Evolutionary conservation across 176 grass and related monocot species (phyloP).

Genomic region (Areca catechu): DNA sequence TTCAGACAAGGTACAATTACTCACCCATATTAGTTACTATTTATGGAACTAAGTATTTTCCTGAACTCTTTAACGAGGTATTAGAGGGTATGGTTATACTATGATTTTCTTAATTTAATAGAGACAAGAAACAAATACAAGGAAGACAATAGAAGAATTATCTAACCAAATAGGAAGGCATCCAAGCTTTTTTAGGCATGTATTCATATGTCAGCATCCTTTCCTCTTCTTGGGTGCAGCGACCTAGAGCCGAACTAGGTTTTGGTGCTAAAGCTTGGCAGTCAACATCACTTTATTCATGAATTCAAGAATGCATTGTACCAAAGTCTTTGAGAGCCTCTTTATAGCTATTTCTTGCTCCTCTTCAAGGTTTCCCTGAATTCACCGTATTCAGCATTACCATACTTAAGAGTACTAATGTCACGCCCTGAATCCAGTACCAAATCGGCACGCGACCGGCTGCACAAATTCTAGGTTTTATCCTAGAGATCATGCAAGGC

Average conservation of each 20-base stretch:
- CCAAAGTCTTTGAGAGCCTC: slow-evolving; percentile 44
- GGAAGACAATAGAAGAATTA: not conserved
- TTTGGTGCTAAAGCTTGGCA: slow-evolving; percentile 59
- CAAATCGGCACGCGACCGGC: no score
- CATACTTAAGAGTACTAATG: no score
- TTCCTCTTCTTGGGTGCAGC: slow-evolving; percentile 47
- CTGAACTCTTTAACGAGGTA: no score
- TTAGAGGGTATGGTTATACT: no score
- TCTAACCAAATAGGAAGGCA: slow-evolving; percentile 55
- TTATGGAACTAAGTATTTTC: no score
- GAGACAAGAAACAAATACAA: no score
- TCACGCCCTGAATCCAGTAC: no score
- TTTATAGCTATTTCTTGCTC: slow-evolving; percentile 70
- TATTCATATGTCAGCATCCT: slow-evolving; percentile 68
- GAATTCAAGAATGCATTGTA: slow-evolving; percentile 50
- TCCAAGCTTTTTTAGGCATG: slow-evolving; percentile 68
- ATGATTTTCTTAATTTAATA: no score
- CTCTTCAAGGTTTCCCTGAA: slow-evolving; percentile 54
- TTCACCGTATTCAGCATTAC: slow-evolving; percentile 1
- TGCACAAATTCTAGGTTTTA: no score
- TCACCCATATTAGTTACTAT: no score
- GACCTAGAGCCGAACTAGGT: slow-evolving; percentile 62
- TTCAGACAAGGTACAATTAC: no score
- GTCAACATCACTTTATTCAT: slow-evolving; percentile 60
- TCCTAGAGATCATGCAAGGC: no score